Evolutionary conservation across 2,329 filamentous ascomycete genomes (phyloP).

Genomic region (Ophiosphaerella narmari): DNA sequence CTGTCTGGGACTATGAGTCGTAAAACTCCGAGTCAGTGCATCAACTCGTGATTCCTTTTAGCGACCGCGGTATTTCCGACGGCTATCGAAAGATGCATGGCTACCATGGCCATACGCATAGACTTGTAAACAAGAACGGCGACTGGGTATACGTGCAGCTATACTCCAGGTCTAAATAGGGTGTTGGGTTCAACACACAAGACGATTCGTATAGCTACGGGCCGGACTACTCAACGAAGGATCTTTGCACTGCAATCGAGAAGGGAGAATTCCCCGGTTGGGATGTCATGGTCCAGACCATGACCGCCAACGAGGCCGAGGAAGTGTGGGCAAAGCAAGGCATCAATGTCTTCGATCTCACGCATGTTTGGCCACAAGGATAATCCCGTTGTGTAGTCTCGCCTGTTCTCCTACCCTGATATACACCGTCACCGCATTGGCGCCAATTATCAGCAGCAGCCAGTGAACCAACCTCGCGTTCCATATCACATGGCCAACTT

Average conservation of each 20-base stretch:
- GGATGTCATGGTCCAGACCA: constrained; percentile 57
- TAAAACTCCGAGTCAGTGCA: constrained; percentile 60
- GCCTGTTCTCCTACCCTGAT: constrained; percentile 73
- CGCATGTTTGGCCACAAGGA: constrained; percentile 59
- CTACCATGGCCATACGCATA: constrained; percentile 58
- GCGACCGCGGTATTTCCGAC: constrained; percentile 60
- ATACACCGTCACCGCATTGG: constrained; percentile 64
- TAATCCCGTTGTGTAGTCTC: constrained; percentile 69
- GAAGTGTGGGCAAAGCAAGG: constrained; percentile 57
- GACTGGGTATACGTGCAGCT: constrained; percentile 60
- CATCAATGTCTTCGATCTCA: constrained; percentile 61
- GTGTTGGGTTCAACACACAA: constrained; percentile 58
- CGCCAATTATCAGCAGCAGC: constrained; percentile 64
- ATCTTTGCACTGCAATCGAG: constrained; percentile 58
- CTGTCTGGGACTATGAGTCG: constrained; percentile 68
- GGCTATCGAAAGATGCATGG: constrained; percentile 62
- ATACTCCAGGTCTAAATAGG: constrained; percentile 60
- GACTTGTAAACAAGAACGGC: constrained; percentile 59
- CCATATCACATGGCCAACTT: constrained; percentile 66
- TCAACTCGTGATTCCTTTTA: constrained; percentile 60
- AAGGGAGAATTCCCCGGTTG: constrained; percentile 58
- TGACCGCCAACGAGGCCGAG: constrained; percentile 58
- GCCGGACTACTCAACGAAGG: constrained; percentile 59
- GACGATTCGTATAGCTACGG: constrained; percentile 56
- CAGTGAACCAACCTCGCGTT: constrained; percentile 58